phyloP scores from a whole-genome alignment of 2,329 filamentous ascomycete genomes.

The Acarospora socialis region DNA sequence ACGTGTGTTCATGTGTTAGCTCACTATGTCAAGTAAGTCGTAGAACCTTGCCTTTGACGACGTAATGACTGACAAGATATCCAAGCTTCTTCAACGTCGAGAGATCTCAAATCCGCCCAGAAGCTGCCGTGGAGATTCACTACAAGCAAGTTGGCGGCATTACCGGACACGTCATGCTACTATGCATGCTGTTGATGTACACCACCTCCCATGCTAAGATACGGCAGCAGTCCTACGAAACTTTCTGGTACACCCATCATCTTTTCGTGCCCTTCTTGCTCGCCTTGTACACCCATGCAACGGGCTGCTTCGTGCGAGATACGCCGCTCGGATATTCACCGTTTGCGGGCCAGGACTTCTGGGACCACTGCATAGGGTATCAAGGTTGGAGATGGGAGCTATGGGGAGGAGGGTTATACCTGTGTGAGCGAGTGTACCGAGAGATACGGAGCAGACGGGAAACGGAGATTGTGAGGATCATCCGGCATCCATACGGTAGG shows the following conservation, averaged over 20 bases:
- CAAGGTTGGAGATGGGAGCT: slow-evolving; percentile 97
- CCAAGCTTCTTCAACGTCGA: slow-evolving; percentile 97
- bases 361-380: slow-evolving; percentile 88
- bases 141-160: slow-evolving; percentile 80
- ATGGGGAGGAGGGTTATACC: slow-evolving; percentile 69
- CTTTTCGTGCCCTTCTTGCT: slow-evolving; percentile 95
- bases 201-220: slow-evolving; percentile 89
- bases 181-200: slow-evolving; percentile 99
- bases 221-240: slow-evolving; percentile 92
- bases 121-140: slow-evolving; percentile 77
- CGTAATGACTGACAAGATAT: slow-evolving; percentile 16
- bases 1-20: slow-evolving; percentile 59
- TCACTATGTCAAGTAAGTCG: slow-evolving; percentile 83
- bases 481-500: slow-evolving; percentile 86
- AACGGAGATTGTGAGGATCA: slow-evolving; percentile 84
- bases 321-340: slow-evolving; percentile 58
- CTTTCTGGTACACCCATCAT: slow-evolving; percentile 98
- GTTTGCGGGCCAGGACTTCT: slow-evolving; percentile 69
- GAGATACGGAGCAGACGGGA: slow-evolving; percentile 72
- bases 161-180: slow-evolving; percentile 90
- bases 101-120: slow-evolving; percentile 62
- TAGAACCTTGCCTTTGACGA: slow-evolving; percentile 7
- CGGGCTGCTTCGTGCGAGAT: slow-evolving; percentile 91
- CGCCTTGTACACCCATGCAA: slow-evolving; percentile 87
- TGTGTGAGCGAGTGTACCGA: slow-evolving; percentile 77